Evolutionary conservation across 2,329 filamentous ascomycete species (phyloP).

Genomic region (Parastagonospora avenae): DNA sequence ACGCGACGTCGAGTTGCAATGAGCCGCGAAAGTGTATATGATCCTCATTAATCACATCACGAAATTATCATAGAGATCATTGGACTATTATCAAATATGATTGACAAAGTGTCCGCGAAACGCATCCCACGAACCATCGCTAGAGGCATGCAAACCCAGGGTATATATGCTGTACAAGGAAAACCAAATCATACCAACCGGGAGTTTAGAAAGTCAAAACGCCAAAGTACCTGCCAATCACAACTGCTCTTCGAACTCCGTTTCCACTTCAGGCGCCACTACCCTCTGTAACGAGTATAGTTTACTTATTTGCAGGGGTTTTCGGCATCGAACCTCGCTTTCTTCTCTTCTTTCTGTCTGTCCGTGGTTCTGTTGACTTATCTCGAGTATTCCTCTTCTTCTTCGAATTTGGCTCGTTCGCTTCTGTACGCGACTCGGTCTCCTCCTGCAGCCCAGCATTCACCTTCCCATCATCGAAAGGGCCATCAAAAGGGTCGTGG

Average conservation of each 20-base stretch:
- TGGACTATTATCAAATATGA: too few species aligned
- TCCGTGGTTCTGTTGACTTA: too few species aligned
- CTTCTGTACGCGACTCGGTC: not conserved
- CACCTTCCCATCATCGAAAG: not conserved
- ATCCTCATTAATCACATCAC: too few species aligned
- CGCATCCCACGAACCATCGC: too few species aligned
- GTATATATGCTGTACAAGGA: too few species aligned
- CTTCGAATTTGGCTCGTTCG: slow-evolving; percentile 4
- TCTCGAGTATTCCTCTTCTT: slow-evolving; percentile 4
- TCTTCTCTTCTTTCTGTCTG: not conserved
- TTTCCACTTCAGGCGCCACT: not conserved
- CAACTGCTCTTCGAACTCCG: not conserved
- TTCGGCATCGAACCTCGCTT: not conserved
- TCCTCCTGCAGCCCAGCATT: not conserved
- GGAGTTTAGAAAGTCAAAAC: not conserved
- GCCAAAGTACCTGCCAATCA: not conserved
- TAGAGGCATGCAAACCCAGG: too few species aligned
- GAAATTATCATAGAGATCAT: too few species aligned
- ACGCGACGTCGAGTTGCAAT: not conserved
- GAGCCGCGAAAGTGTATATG: too few species aligned
- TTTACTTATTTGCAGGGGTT: not conserved
- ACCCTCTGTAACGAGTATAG: not conserved
- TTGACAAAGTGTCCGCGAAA: too few species aligned
- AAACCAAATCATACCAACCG: too few species aligned
- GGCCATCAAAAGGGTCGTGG: slow-evolving; percentile 9